These are phyloP conservation scores for Euclidium syriacum DNA, from an alignment of 345 rosid genomes.

Conservation along the genomic window DNA sequence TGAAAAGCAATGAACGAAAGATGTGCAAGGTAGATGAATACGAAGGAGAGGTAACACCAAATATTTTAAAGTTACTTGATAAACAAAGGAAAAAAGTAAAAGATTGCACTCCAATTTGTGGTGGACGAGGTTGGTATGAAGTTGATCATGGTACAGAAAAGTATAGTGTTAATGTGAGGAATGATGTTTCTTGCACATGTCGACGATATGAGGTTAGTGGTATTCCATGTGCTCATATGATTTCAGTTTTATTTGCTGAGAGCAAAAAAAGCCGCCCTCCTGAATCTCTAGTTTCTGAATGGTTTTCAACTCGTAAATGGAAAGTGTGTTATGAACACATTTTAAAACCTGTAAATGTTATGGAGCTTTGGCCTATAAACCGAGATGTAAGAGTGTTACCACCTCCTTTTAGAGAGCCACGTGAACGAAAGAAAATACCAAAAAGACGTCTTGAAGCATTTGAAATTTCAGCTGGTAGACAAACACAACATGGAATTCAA, in stretches of 20 bases:
- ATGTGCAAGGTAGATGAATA: background rate
- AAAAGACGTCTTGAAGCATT: background rate
- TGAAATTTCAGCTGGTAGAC: background rate
- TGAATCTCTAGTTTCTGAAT: too few relatives aligned
- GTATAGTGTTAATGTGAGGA: background rate
- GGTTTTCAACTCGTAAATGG: too few relatives aligned
- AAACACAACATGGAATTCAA: background rate
- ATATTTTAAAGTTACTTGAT: background rate
- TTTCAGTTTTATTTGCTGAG: too few relatives aligned
- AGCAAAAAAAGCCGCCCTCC: too few relatives aligned
- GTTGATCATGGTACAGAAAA: background rate
- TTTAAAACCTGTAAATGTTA: too few relatives aligned
- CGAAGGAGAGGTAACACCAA: background rate
- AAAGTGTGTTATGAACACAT: too few relatives aligned
- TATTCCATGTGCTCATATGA: background rate
- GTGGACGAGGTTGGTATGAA: background rate
- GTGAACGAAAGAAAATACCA: background rate
- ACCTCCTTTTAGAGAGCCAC: background rate
- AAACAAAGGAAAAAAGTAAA: background rate
- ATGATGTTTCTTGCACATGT: background rate
- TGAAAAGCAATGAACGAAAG: background rate
- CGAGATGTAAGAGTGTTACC: background rate
- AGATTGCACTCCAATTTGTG: background rate
- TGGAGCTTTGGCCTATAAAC: too few relatives aligned
- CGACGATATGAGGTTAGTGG: background rate